Conservation (phyloP, 1,284 basidiomycete species). For the Fomitopsis betulina region DNA sequence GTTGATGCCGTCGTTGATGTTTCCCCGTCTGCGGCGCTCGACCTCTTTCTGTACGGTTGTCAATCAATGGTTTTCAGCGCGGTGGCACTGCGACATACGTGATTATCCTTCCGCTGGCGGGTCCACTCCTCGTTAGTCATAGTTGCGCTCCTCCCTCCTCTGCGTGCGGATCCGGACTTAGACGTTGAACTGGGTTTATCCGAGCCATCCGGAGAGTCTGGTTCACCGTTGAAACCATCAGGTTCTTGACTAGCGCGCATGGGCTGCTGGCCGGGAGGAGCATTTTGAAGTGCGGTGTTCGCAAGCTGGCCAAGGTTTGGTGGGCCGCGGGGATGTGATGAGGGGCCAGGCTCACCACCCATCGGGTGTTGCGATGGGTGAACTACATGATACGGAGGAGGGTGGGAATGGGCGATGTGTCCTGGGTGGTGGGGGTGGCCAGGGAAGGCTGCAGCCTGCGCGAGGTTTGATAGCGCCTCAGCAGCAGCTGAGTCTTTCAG, state of each 20-base stretch:
- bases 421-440: slow-evolving; percentile 6
- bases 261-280: slow-evolving; percentile 18
- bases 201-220: slow-evolving; percentile 3
- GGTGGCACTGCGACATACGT: slow-evolving; percentile 42
- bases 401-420: slow-evolving; percentile 15
- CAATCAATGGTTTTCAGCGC: not conserved
- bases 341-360: slow-evolving; percentile 64
- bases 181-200: not conserved
- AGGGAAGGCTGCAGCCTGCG: slow-evolving; percentile 32
- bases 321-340: slow-evolving; percentile 67
- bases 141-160: slow-evolving; percentile 32
- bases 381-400: slow-evolving; percentile 10
- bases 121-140: slow-evolving; percentile 70
- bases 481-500: slow-evolving; percentile 60
- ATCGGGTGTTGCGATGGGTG: slow-evolving; percentile 19
- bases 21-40: slow-evolving; percentile 87
- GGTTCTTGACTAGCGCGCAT: slow-evolving; percentile 25
- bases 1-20: slow-evolving; percentile 95
- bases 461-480: slow-evolving; percentile 58
- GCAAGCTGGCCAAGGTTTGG: slow-evolving; percentile 59
- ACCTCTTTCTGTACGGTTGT: slow-evolving; percentile 83
- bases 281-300: slow-evolving; percentile 30
- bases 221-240: slow-evolving; percentile 1
- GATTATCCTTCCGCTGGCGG: slow-evolving; percentile 80
- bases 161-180: slow-evolving; percentile 20